phyloP scores from a whole-genome alignment of 2,329 filamentous ascomycete species.

The Chaetomiaceae sp. region DNA sequence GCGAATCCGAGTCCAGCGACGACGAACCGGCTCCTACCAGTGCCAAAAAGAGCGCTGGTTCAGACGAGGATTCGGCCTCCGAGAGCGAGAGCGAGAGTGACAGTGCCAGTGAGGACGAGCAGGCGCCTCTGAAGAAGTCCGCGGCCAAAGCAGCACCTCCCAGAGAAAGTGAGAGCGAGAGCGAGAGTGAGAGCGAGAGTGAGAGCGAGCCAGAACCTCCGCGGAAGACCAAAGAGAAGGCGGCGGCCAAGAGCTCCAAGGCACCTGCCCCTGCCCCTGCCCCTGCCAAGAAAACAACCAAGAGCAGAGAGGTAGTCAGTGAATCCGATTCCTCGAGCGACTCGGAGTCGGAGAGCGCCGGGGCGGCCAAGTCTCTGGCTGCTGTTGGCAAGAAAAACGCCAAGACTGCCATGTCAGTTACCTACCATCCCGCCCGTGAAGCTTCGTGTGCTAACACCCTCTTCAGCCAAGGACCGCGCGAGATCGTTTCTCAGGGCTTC shows the following conservation, averaged over 20 bases:
- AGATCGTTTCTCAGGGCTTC: conserved; percentile 49
- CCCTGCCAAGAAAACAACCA: conserved; percentile 12
- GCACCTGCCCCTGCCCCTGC: conserved; percentile 13
- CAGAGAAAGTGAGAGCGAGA: conserved; percentile 6
- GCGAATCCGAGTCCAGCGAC: conserved; percentile 17
- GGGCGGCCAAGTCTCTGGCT: conserved; percentile 37
- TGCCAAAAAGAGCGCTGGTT: no score
- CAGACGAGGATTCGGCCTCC: no score
- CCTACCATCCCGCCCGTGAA: neutral
- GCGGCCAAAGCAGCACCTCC: no score
- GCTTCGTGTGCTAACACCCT: conserved; percentile 19
- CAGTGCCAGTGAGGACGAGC: conserved; percentile 19
- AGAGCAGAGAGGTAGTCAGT: conserved; percentile 22
- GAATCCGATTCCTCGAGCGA: conserved; percentile 18
- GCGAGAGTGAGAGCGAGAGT: conserved; percentile 8
- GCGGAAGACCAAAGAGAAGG: conserved; percentile 17
- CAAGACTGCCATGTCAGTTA: conserved; percentile 19
- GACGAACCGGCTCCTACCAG: no score
- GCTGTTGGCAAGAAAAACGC: conserved; percentile 26
- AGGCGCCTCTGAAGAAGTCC: no score
- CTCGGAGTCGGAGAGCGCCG: conserved; percentile 22
- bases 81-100: conserved; percentile 21
- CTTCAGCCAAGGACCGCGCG: conserved; percentile 27
- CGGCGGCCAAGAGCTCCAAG: conserved; percentile 19
- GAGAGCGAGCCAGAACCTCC: conserved; percentile 23